These are phyloP conservation scores for Aspergillus carlsbadensis DNA, from an alignment of 495 filamentous ascomycete species.

Conservation along the genomic window DNA sequence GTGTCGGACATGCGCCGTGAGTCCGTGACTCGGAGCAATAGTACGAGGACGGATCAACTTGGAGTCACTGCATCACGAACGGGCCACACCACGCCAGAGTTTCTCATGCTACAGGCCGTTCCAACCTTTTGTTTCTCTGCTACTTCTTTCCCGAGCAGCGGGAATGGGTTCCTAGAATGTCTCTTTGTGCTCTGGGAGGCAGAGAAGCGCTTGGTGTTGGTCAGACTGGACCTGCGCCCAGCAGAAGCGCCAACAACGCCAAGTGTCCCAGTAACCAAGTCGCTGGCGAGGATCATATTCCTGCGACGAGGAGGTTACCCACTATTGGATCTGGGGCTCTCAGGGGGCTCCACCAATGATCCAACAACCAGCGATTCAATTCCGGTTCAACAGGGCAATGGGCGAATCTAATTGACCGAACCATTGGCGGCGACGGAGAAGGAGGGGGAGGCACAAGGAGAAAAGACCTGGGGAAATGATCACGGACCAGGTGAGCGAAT, in stretches of 20 bases:
- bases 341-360: slow-evolving; percentile 2
- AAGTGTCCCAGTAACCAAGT: slow-evolving; percentile 1
- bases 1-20: not conserved
- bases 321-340: slow-evolving; percentile 10
- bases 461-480: slow-evolving; percentile 7
- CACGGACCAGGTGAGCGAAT: slow-evolving; percentile 7
- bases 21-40: not conserved
- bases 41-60: not conserved
- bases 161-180: not conserved
- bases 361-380: not conserved
- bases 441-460: not conserved
- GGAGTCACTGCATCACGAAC: not conserved
- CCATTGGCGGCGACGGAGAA: not conserved
- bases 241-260: not conserved
- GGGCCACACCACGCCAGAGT: slow-evolving; percentile 2
- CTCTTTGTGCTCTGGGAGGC: not conserved
- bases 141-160: not conserved
- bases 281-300: slow-evolving; percentile 10
- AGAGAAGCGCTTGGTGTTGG: no score
- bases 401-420: slow-evolving; percentile 6
- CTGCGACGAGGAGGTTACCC: not conserved
- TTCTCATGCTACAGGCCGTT: not conserved
- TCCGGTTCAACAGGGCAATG: not conserved
- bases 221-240: not conserved
- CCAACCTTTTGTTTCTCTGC: not conserved